phyloP scores from a whole-genome alignment of 2,329 filamentous ascomycete species.

The Diaporthe caulivora region DNA sequence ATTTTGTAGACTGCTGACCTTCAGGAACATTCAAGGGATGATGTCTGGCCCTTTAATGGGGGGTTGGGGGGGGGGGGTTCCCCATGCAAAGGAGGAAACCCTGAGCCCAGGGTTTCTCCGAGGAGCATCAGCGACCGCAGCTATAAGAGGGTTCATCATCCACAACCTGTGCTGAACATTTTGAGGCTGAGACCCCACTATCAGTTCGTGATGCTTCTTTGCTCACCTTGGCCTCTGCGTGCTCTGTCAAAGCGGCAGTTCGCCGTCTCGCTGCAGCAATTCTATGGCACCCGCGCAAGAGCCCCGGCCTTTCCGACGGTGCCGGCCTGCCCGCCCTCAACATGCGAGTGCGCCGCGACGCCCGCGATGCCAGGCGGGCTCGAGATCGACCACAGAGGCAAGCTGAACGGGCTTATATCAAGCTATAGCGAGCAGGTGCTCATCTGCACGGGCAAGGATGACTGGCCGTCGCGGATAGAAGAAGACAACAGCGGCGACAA shows the following conservation, averaged over 20 bases:
- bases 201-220: constrained; percentile 1
- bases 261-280: neutral
- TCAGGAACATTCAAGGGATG: neutral
- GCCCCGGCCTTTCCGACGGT: constrained; percentile 57
- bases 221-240: constrained; percentile 1
- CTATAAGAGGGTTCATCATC: neutral
- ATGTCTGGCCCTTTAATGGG: neutral
- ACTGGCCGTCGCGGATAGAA: constrained; percentile 89
- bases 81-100: neutral
- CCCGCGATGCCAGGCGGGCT: constrained; percentile 75
- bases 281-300: constrained; percentile 31
- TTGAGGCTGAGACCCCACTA: neutral
- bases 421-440: constrained; percentile 86
- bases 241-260: constrained; percentile 10
- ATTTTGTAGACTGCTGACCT: neutral
- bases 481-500: constrained; percentile 78
- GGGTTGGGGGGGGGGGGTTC: neutral
- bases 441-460: constrained; percentile 81
- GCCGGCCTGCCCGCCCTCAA: constrained; percentile 77
- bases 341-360: constrained; percentile 79
- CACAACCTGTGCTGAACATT: neutral
- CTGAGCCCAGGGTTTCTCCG: neutral
- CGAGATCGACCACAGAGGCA: constrained; percentile 78
- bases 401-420: constrained; percentile 82
- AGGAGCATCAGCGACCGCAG: neutral